Base-by-base conservation (phyloP, 2,329 filamentous ascomycete genomes). In the Fusarium sp. region DNA sequence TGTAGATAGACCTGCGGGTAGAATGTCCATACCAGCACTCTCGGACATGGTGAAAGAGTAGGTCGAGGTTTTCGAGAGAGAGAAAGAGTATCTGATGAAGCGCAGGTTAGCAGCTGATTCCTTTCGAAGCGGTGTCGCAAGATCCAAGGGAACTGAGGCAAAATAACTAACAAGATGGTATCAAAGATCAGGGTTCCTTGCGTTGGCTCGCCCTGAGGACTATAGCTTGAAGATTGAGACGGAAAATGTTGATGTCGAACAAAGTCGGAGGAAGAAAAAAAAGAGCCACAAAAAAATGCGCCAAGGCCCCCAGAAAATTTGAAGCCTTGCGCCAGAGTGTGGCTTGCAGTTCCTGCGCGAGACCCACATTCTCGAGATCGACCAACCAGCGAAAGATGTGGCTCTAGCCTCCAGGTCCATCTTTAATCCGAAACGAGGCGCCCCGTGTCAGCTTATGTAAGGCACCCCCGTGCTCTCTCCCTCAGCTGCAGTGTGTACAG, bases 151-250 rank as follows among this genome's bases (percentile, higher is more conserved):
- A 14, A 9, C 9, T 8, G 4, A 17, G 20, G 33, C 16, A 38
- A 11, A 29, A 9, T 27, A 20, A 73, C 68, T 33, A 63, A 75
- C 75, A 53, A 56, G 42, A 72, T 55, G 64, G 66, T 65, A 64
- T 69, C 27, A 56, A 56, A 67, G 73, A 58, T 76, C 87, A 89
- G 87, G 87, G 87, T 89, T 89, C 87, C 87, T 88, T 89, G 87
- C 87, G 86, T 86, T 88, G 85, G 87, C 87, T 89, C 87, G 87
- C 87, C 87, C 87, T 88, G 83, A 82, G 74, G 70, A 76, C 70
- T 73, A 63, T 66, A 70, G 36, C 58, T 46, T 53, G 61, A 62
- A 59, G 59, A 69, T 70, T 56, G 67, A 29, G 61, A 65, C 71
- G 61, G 59, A 49, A 49, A 66, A 60, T 56, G 67, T 66, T 60